Conservation (phyloP, 306 rosid species). For the Quercus bicolor region DNA sequence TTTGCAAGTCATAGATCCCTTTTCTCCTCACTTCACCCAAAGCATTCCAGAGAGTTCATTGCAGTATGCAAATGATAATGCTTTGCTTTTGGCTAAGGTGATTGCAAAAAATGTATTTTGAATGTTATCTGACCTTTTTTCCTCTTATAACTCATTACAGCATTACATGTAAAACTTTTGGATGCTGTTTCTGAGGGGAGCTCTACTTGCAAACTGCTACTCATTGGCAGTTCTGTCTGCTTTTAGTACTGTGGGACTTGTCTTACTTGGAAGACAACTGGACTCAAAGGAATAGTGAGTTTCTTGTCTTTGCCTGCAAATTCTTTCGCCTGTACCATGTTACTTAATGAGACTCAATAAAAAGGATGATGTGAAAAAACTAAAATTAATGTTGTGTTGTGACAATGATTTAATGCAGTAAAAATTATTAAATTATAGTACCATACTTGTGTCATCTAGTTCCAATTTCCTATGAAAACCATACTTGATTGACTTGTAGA, state of each 20-base stretch:
- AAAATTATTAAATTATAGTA: neutral
- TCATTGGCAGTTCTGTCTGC: conserved; percentile 62
- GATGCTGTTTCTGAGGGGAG: conserved; percentile 73
- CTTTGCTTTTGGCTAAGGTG: conserved; percentile 84
- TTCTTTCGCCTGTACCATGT: conserved; percentile 17
- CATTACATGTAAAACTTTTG: neutral
- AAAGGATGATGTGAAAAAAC: neutral
- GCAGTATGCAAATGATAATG: conserved; percentile 89
- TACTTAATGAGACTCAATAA: conserved; percentile 4
- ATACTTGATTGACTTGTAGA: neutral
- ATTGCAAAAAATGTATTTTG: conserved; percentile 12
- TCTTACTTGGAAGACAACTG: conserved; percentile 73
- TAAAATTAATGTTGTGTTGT: neutral
- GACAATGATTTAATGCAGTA: neutral
- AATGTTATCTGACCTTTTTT: neutral
- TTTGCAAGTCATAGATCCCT: neutral
- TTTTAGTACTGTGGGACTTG: conserved; percentile 55
- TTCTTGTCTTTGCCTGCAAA: conserved; percentile 18
- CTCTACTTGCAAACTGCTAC: conserved; percentile 70
- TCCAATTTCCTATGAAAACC: neutral
- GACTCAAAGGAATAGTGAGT: conserved; percentile 55
- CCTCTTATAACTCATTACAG: neutral
- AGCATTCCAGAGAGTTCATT: conserved; percentile 65
- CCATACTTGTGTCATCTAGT: neutral
- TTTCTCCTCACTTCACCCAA: neutral